A percentile compares a stretch with the other conserved stretches of the same genome.
These are phyloP conservation scores for Parasitella parasitica DNA, from an alignment of 371 early-diverging fungal genomes.

Conservation along the genomic window DNA sequence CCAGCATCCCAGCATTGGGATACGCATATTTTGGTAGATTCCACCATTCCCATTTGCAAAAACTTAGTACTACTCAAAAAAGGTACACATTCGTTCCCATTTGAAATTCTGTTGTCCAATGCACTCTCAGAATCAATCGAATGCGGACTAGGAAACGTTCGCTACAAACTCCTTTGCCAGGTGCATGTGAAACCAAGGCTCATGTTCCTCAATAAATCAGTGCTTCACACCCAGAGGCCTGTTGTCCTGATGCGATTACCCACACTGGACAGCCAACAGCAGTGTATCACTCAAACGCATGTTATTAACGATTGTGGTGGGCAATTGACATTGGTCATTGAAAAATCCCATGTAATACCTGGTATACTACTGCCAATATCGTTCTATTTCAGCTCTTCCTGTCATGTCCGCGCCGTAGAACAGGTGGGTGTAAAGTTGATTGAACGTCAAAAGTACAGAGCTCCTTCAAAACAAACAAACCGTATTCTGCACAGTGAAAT, in stretches of 20 bases:
- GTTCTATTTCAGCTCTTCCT: slow-evolving; percentile 9
- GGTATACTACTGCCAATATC: slow-evolving; percentile 29
- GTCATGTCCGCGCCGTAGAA: slow-evolving; percentile 14
- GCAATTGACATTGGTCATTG: slow-evolving; percentile 26
- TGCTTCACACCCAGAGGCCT: slow-evolving; percentile 15
- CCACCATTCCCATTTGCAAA: slow-evolving; percentile 32
- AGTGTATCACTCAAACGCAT: slow-evolving; percentile 38
- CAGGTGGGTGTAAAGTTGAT: slow-evolving; percentile 32
- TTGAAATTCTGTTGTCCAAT: slow-evolving; percentile 42
- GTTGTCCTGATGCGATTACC: slow-evolving; percentile 32
- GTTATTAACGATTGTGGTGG: slow-evolving; percentile 11
- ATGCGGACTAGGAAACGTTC: slow-evolving; percentile 40
- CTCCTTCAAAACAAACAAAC: slow-evolving; percentile 34
- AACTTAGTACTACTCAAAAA: slow-evolving; percentile 28
- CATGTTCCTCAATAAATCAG: slow-evolving; percentile 10
- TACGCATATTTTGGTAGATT: slow-evolving; percentile 37
- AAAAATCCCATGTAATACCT: slow-evolving; percentile 33
- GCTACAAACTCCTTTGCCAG: slow-evolving; percentile 37
- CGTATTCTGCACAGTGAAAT: slow-evolving; percentile 43
- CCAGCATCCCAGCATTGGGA: slow-evolving; percentile 37
- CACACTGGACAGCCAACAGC: slow-evolving; percentile 20
- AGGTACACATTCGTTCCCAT: slow-evolving; percentile 39
- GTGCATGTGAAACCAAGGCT: slow-evolving; percentile 31
- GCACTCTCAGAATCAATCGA: slow-evolving; percentile 46
- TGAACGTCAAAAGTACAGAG: slow-evolving; percentile 42